A percentile compares a stretch with the other conserved stretches of the same genome.
Evolutionary conservation across 306 rosid species (phyloP).

Genomic region (Trifolium repens): DNA sequence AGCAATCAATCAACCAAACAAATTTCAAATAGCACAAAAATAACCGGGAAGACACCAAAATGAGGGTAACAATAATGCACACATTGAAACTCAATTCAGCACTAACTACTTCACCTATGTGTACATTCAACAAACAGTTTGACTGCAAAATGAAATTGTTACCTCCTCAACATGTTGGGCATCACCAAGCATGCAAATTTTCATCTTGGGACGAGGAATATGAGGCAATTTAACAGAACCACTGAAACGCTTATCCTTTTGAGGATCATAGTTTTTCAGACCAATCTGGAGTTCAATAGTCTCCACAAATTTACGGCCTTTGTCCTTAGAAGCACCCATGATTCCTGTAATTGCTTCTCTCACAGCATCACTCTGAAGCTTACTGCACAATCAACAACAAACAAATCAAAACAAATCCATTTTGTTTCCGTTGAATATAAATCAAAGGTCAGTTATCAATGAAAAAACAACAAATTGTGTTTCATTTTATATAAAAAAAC

Average conservation of each 20-base stretch:
- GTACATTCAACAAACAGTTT: neutral
- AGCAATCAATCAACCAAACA: neutral
- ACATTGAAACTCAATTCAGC: neutral
- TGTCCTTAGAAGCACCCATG: neutral
- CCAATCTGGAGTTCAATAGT: neutral
- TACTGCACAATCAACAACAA: neutral
- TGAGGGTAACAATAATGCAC: neutral
- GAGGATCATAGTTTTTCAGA: neutral
- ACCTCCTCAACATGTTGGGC: neutral
- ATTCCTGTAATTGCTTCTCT: constrained; percentile 10
- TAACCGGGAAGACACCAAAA: neutral
- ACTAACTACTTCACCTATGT: too few species aligned
- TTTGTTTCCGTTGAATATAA: neutral
- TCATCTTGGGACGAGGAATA: neutral
- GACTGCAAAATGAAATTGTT: neutral
- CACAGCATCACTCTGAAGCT: constrained; percentile 8
- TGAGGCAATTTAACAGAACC: constrained; percentile 1
- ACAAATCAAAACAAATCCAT: neutral
- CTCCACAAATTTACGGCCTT: neutral
- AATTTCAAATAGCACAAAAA: neutral
- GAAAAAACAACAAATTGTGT: too few species aligned
- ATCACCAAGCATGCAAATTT: constrained; percentile 10
- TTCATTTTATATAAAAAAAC: too few species aligned
- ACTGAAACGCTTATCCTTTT: neutral
- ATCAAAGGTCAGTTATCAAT: too few species aligned